phyloP scores from a whole-genome alignment of 768 basidiomycete species.

The Termitomyces sp. region DNA sequence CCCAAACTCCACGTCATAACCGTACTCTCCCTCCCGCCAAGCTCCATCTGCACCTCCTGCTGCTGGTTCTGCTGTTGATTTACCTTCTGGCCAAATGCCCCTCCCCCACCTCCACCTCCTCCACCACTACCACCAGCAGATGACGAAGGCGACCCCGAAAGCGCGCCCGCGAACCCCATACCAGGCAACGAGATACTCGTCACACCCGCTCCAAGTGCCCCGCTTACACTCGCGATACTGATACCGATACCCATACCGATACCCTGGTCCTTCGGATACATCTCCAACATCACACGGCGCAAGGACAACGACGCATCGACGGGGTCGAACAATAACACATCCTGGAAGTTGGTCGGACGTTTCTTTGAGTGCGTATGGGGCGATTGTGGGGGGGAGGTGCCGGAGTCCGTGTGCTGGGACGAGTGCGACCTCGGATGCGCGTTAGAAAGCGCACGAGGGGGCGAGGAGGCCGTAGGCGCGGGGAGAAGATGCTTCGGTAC shows the following conservation, averaged over 20 bases:
- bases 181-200: slow-evolving; percentile 66
- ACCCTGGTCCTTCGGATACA: slow-evolving; percentile 25
- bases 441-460: slow-evolving; percentile 8
- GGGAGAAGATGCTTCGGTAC: slow-evolving; percentile 40
- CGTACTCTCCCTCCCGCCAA: slow-evolving; percentile 34
- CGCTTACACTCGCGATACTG: slow-evolving; percentile 14
- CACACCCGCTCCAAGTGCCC: slow-evolving; percentile 33
- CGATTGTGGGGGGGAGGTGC: slow-evolving; percentile 22
- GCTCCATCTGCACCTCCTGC: slow-evolving; percentile 29
- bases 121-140: slow-evolving; percentile 6
- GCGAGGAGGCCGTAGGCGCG: slow-evolving; percentile 17
- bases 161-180: slow-evolving; percentile 32
- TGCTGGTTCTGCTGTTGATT: slow-evolving; percentile 3
- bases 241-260: slow-evolving; percentile 29
- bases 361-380: slow-evolving; percentile 12
- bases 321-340: slow-evolving; percentile 68
- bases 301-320: slow-evolving; percentile 53
- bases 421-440: slow-evolving; percentile 15
- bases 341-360: slow-evolving; percentile 53
- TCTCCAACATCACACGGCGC: slow-evolving; percentile 50
- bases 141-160: slow-evolving; percentile 31
- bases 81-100: slow-evolving; percentile 1
- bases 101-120: not conserved
- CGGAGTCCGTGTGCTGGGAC: slow-evolving; percentile 23
- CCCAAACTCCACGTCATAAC: slow-evolving; percentile 70